phyloP scores from a whole-genome alignment of 306 rosid genomes.

The Amphicarpaea edgeworthii region DNA sequence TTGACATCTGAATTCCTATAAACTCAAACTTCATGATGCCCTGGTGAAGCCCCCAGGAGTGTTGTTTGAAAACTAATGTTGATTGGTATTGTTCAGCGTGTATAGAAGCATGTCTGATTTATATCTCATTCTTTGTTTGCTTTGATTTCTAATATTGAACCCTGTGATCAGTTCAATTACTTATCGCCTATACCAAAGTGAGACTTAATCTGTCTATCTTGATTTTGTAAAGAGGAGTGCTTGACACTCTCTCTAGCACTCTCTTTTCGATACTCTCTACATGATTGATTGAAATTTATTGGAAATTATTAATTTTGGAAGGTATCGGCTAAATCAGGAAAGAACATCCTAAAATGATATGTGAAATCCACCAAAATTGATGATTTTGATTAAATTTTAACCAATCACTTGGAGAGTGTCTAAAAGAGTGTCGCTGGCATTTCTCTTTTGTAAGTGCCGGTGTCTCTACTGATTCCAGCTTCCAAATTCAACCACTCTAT shows the following conservation, averaged over 20 bases:
- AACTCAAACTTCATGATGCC: neutral
- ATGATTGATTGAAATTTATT: too few species aligned
- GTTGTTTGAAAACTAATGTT: slow-evolving; percentile 8
- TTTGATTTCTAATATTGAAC: slow-evolving; percentile 33
- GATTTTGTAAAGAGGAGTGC: slow-evolving; percentile 19
- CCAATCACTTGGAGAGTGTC: too few species aligned
- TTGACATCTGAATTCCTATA: slow-evolving; percentile 14
- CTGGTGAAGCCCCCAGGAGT: neutral
- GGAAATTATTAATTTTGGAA: too few species aligned
- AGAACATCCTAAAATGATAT: too few species aligned
- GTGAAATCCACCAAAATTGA: too few species aligned
- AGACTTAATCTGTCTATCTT: slow-evolving; percentile 24
- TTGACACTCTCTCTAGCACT: too few species aligned
- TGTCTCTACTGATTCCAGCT: neutral
- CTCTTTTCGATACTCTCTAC: too few species aligned
- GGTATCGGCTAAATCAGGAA: too few species aligned
- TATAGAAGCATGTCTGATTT: slow-evolving; percentile 19
- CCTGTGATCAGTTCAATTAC: neutral
- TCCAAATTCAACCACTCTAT: slow-evolving; percentile 12
- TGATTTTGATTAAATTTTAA: too few species aligned
- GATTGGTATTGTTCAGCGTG: slow-evolving; percentile 4
- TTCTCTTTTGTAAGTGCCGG: too few species aligned
- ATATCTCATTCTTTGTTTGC: slow-evolving; percentile 9
- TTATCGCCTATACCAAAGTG: slow-evolving; percentile 6
- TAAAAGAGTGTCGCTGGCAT: too few species aligned